Base-by-base conservation (phyloP, 345 rosid genomes). In the Clausena lansium region DNA sequence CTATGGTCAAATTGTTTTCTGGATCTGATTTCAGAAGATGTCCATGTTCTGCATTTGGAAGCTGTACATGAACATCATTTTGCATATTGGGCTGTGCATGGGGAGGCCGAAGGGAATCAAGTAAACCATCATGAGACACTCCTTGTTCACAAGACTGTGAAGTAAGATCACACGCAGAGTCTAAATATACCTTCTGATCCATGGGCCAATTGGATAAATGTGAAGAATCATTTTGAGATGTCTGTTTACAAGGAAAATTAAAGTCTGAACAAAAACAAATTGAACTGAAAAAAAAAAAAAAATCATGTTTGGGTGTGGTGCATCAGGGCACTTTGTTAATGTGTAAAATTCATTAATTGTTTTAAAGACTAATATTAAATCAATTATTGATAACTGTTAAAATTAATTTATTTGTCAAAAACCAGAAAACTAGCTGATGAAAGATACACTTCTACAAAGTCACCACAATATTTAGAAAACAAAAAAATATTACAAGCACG, bases 171-270 rank as follows among this genome's bases (percentile, higher is more conserved):
- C 73, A 79, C 38, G 73, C 68, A 38, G 79, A 58, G 83, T 89
- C 83, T 67, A 87, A 71, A 78, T 75, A 84, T 67, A 87, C 76
- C 80, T 87, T 83, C 76, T 39, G 79, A 77, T 88, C 87, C 74
- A 69, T 45, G 36, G 77, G 73, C 82, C 85, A 82, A 74, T 80
- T 71, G 20, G 80, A 76, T 57, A 77, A 77, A 73, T 71, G 76
- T 24, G 76, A 83, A 68, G 74, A 78, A 71, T 68, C 70, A 45
- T 71, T 76, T 27, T 79, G 81, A 67, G 73, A 86, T 82, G 75
- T 77, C 88, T 84, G 83, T 70, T 61, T 52, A 75, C 38, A 68
- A 70, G 68, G 77, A 38, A 65, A 78, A 45, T 66, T 47, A 30
- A 67, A 61, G 59, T 38, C 45, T 35, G n/a, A 63, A 64, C 17